Evolutionary conservation across 2,329 filamentous ascomycete genomes (phyloP), one percentile per base, ranked within the genome.

Genomic region (Penicillium sp.): DNA sequence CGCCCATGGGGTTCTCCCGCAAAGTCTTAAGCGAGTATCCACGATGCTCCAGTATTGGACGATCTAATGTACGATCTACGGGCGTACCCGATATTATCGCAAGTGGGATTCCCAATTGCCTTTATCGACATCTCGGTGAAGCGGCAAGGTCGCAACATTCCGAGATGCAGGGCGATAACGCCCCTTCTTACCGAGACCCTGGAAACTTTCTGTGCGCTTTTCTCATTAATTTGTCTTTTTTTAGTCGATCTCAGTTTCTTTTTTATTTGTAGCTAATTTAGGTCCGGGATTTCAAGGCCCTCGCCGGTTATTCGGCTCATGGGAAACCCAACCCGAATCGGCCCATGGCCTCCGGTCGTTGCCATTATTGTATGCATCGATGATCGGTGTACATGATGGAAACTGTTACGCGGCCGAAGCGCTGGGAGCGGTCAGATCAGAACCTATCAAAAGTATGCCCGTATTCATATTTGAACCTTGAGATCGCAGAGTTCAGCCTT

Each of bases 401-500:
- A 34, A 36, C 13, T 36, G 10, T 22, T 19, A 31, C 25, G 27
- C 8, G 46, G 47, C 51, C 41, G 54, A 49, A 46, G 52, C 52
- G 54, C 29, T 31, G 46, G 50, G 41, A 57, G 54, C 50, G 52
- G 34, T 55, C 45, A 38, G 42, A 41, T 25, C 46, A 50, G 33
- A 22, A 52, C 34, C 34, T 55, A 33, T 35, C 38, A 48, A 14
- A 36, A 47, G 39, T 48, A 43, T 43, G 27, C 12, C 12, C 8
- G 3, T 30, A 10, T 11, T 43, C 16, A 37, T 10, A 18, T 14
- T 4, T 41, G 30, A 47, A 47, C 45, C 25, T 42, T 50, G 39
- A 41, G 46, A 50, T 51, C 28, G 41, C 37, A 58, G 33, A 54
- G 56, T 56, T 59, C 51, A 59, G 50, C 50, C 53, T 40, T 49